Base-by-base conservation (phyloP, 805 yeast species). In the Candida maesae region DNA sequence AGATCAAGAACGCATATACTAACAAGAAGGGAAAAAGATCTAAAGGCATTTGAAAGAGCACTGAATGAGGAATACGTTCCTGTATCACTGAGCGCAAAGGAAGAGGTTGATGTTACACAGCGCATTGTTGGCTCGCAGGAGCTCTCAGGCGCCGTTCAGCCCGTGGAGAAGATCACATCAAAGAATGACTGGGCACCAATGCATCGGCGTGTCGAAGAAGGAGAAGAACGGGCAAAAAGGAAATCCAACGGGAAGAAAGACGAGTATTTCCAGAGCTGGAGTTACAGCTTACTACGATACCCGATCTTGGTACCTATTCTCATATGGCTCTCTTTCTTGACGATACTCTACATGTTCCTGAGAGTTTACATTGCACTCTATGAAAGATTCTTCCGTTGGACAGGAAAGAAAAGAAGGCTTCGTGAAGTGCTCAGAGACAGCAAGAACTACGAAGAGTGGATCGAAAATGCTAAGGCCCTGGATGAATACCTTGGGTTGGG, bases 341-440 rank as follows among this genome's bases (percentile, higher is more conserved):
- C 78, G 19, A 19, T 68, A 0, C 34, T 73, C 0, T 84, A 84
- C 56, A 58, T 75, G 5, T 26, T 69, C 2, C 69, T 84, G 2
- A 62, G 95, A 33, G 50, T 75, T 3, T 76, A 77, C 50, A 87
- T 84, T 24, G 75, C 84, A 1, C 58, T 78, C 2, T 77, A 74
- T 56, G 95, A 84, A 55, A 68, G 73, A 40, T 53, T 71, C 23
- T 60, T 79, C 44, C 73, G 81, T 2, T 79, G 84, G 80, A 67
- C 74, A 1, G 88, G 87, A 4, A 65, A 70, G 42, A 68, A 85
- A 26, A 68, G 68, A 39, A 52, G 48, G 25, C 60, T 83, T 18
- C 58, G 86, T 7, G 66, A 67, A 14, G 62, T 65, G n/a, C 61
- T 84, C 41, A 60, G 82, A 35, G 46, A 55, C 0, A 71, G 86